Percentiles rank a stretch among this genome's conserved stretches.
Conservation (phyloP, 495 filamentous ascomycete species). For the Baudoinia panamericana region DNA sequence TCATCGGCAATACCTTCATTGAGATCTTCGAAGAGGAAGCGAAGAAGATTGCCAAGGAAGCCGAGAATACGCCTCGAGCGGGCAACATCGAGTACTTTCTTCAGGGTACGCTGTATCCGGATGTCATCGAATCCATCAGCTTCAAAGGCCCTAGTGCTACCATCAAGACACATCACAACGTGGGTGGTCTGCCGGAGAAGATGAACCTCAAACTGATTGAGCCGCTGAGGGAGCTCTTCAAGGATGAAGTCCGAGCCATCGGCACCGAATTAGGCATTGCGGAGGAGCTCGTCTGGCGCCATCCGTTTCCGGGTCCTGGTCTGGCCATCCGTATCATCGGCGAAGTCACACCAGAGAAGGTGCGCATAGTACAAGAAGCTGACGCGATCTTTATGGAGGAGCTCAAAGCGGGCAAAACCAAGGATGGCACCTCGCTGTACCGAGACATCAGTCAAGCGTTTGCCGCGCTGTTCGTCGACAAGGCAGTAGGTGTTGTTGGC, state of each 20-base stretch:
- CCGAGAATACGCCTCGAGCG: constrained; percentile 44
- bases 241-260: constrained; percentile 71
- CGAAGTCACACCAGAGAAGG: constrained; percentile 67
- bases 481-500: constrained; percentile 69
- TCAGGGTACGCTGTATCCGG: constrained; percentile 72
- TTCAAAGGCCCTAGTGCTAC: constrained; percentile 73
- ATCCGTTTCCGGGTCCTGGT: constrained; percentile 76
- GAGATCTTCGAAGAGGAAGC: constrained; percentile 79
- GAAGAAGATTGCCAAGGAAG: constrained; percentile 55
- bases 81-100: constrained; percentile 72
- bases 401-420: constrained; percentile 79
- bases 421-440: no score
- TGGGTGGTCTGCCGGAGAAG: constrained; percentile 52
- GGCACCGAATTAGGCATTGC: constrained; percentile 66
- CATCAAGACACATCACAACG: constrained; percentile 81
- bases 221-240: constrained; percentile 69
- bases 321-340: constrained; percentile 83
- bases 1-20: constrained; percentile 79
- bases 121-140: constrained; percentile 69
- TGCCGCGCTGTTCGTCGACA: constrained; percentile 58
- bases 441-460: constrained; percentile 71
- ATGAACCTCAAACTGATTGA: constrained; percentile 60
- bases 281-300: constrained; percentile 66
- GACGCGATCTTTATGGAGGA: constrained; percentile 81
- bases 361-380: constrained; percentile 69